These are phyloP conservation scores for Persicaria tinctoria DNA, from an alignment of 148 eudicot species.

Conservation along the genomic window DNA sequence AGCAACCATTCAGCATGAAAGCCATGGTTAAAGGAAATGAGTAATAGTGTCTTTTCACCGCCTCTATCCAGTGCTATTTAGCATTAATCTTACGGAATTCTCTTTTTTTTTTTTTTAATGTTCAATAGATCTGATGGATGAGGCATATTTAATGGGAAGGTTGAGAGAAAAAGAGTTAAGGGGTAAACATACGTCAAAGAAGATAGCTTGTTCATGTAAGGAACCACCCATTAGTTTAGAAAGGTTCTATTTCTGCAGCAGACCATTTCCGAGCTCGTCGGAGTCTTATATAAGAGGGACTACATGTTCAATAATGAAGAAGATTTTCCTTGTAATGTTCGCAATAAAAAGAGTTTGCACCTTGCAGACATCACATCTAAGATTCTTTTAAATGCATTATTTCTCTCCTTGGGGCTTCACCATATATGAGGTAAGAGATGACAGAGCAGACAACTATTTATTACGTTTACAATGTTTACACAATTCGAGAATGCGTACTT, in stretches of 20 bases:
- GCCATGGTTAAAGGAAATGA: not conserved
- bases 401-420: not conserved
- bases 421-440: not conserved
- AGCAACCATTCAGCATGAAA: not conserved
- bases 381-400: not conserved
- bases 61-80: not conserved
- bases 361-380: not conserved
- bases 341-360: not conserved
- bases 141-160: not conserved
- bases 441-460: not conserved
- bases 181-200: not conserved
- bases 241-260: not conserved
- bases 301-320: not conserved
- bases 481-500: not conserved
- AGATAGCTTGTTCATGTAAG: not conserved
- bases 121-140: not conserved
- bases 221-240: not conserved
- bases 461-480: too few species aligned
- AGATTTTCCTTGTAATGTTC: not conserved
- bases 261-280: not conserved
- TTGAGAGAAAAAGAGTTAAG: not conserved
- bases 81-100: not conserved
- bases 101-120: not conserved
- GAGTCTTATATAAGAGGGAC: not conserved
- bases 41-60: not conserved